phyloP scores from a whole-genome alignment of 371 early-diverging fungal species.

The Mortierella sp. region DNA sequence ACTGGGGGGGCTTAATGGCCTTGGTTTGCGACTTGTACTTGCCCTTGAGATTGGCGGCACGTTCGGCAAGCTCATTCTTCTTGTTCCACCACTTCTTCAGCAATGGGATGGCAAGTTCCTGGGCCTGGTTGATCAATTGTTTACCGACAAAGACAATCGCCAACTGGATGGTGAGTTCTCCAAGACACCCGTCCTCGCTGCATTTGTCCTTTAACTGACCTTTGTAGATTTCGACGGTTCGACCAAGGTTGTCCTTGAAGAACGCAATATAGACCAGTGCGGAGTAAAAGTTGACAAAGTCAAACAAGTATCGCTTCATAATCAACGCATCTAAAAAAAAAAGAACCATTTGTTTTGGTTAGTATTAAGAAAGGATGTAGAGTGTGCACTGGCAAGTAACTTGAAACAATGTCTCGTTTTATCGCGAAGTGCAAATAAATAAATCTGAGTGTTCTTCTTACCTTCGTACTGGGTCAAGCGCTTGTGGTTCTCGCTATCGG shows the following conservation, averaged over 20 bases:
- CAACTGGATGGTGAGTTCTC: slow-evolving; percentile 68
- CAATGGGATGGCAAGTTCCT: slow-evolving; percentile 62
- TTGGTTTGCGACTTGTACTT: slow-evolving; percentile 48
- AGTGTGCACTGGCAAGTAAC: background rate
- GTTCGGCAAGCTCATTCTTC: slow-evolving; percentile 46
- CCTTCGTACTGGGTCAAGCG: slow-evolving; percentile 64
- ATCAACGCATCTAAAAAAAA: slow-evolving; percentile 61
- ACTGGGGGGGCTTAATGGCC: slow-evolving; percentile 59
- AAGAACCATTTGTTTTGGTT: background rate
- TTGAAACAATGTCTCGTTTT: background rate
- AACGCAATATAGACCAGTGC: slow-evolving; percentile 68
- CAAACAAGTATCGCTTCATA: slow-evolving; percentile 70
- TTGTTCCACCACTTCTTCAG: slow-evolving; percentile 46
- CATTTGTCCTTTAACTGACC: slow-evolving; percentile 14
- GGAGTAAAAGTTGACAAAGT: slow-evolving; percentile 72
- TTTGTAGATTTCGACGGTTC: background rate
- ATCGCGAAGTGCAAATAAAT: background rate
- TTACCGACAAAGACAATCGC: slow-evolving; percentile 71
- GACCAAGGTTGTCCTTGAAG: slow-evolving; percentile 59
- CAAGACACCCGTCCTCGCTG: slow-evolving; percentile 54
- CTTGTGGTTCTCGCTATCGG: slow-evolving; percentile 67
- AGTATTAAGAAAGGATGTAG: background rate
- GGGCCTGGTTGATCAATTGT: slow-evolving; percentile 62
- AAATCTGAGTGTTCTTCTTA: background rate
- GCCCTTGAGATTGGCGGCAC: slow-evolving; percentile 25